A percentile compares a stretch with the other conserved stretches of the same genome.
Evolutionary conservation across 129 eudicot genomes (phyloP).

Genomic region (Logfia minima): DNA sequence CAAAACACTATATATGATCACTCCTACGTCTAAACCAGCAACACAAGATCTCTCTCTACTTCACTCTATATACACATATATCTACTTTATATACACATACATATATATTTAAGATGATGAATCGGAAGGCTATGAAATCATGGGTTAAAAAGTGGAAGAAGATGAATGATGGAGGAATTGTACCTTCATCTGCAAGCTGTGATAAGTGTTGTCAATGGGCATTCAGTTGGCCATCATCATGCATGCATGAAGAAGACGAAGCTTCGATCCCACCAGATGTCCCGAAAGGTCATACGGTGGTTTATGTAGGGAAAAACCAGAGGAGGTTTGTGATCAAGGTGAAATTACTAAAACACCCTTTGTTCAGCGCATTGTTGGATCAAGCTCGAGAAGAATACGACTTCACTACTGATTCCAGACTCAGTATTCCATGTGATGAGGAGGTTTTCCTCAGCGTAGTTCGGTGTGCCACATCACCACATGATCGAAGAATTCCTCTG

Average conservation of each 20-base stretch:
- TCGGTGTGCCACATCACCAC: conserved; percentile 48
- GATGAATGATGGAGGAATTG: conserved; percentile 38
- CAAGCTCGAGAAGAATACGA: conserved; percentile 52
- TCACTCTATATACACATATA: neutral
- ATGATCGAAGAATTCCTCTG: conserved; percentile 36
- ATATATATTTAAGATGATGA: conserved; percentile 33
- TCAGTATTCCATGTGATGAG: conserved; percentile 55
- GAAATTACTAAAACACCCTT: conserved; percentile 52
- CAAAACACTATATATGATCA: conserved; percentile 39
- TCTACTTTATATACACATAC: neutral
- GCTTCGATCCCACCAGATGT: conserved; percentile 49
- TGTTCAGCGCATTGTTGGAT: conserved; percentile 53
- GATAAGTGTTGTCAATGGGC: conserved; percentile 51
- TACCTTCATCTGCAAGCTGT: conserved; percentile 35
- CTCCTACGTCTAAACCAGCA: conserved; percentile 34
- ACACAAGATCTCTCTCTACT: conserved; percentile 23
- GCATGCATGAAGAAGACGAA: conserved; percentile 43
- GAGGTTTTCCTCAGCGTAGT: conserved; percentile 45
- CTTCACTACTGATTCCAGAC: conserved; percentile 43
- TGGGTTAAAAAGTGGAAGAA: conserved; percentile 51
- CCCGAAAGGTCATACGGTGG: conserved; percentile 61
- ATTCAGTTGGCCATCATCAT: conserved; percentile 40
- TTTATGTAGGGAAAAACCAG: conserved; percentile 48
- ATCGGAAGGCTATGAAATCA: conserved; percentile 39
- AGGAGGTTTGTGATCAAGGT: conserved; percentile 53